phyloP scores from a whole-genome alignment of 257 asterid genomes.

The Lithospermum erythrorhizon region DNA sequence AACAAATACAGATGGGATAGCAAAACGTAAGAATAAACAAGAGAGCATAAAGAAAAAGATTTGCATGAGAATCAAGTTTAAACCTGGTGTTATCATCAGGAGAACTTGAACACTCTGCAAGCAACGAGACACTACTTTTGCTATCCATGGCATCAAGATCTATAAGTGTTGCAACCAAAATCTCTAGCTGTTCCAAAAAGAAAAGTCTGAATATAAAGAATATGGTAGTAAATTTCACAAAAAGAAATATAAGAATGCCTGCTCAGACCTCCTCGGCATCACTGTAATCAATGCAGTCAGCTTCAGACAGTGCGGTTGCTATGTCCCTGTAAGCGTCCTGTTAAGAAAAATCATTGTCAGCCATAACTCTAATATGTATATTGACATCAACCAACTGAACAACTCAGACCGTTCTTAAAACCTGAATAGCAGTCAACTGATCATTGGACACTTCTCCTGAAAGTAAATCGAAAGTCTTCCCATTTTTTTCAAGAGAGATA shows the following conservation, averaged over 20 bases:
- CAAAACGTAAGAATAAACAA: too few species aligned
- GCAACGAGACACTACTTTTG: conserved; percentile 65
- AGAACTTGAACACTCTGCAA: conserved; percentile 89
- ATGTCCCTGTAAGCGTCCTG: conserved; percentile 88
- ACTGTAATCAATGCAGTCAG: conserved; percentile 84
- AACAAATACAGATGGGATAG: too few species aligned
- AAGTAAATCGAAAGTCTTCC: conserved; percentile 53
- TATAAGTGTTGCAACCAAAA: conserved; percentile 74
- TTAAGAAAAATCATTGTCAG: conserved; percentile 6
- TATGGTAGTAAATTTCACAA: not conserved
- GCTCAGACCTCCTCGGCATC: conserved; percentile 85
- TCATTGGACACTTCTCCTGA: conserved; percentile 59
- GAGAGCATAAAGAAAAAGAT: too few species aligned
- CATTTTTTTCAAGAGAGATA: conserved; percentile 75
- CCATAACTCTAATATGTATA: conserved; percentile 6
- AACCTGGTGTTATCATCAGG: conserved; percentile 92
- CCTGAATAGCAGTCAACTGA: conserved; percentile 74
- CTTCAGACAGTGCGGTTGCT: conserved; percentile 91
- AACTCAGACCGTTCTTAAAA: conserved; percentile 6
- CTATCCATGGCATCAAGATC: conserved; percentile 98
- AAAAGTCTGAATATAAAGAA: conserved; percentile 9
- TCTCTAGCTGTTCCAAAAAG: conserved; percentile 58
- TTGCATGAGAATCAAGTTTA: not conserved
- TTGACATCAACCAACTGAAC: not conserved
- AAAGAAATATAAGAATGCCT: conserved; percentile 1